A percentile compares a stretch with the other conserved stretches of the same genome.
Evolutionary conservation across 176 grass and related monocot species (phyloP).

Genomic region (barley (Hordeum vulgare)): DNA sequence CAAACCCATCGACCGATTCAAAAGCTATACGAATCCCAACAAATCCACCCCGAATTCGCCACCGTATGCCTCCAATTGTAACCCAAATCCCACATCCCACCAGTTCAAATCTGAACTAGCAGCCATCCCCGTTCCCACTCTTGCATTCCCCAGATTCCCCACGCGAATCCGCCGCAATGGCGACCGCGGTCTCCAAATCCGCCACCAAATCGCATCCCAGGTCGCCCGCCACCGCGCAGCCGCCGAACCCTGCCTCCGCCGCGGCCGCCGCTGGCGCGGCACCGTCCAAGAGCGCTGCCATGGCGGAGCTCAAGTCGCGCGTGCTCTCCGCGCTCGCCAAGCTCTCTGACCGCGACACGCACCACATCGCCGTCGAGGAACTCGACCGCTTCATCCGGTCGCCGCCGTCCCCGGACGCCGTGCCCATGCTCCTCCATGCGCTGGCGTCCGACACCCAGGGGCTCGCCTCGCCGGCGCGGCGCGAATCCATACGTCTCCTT

Average conservation of each 20-base stretch:
- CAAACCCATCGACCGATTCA: slow-evolving; percentile 16
- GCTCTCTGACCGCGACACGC: slow-evolving; percentile 92
- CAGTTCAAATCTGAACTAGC: slow-evolving; percentile 41
- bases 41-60: slow-evolving; percentile 16
- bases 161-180: slow-evolving; percentile 29
- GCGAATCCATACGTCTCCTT: slow-evolving; percentile 68
- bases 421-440: slow-evolving; percentile 79
- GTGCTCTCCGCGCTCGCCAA: slow-evolving; percentile 70
- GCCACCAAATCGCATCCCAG: slow-evolving; percentile 31
- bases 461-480: slow-evolving; percentile 37
- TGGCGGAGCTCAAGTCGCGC: slow-evolving; percentile 88
- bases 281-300: slow-evolving; percentile 59
- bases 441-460: slow-evolving; percentile 53
- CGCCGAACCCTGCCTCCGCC: slow-evolving; percentile 7
- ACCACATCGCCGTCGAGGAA: slow-evolving; percentile 87
- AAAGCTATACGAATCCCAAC: slow-evolving; percentile 16
- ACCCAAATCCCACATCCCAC: background rate
- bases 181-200: slow-evolving; percentile 44
- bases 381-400: slow-evolving; percentile 80
- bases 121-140: background rate
- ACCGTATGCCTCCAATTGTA: background rate
- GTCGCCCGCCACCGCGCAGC: slow-evolving; percentile 33
- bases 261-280: background rate
- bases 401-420: slow-evolving; percentile 61
- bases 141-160: slow-evolving; percentile 19